phyloP scores from a whole-genome alignment of 2,329 filamentous ascomycete genomes.

The Clarireedia hainanense region DNA sequence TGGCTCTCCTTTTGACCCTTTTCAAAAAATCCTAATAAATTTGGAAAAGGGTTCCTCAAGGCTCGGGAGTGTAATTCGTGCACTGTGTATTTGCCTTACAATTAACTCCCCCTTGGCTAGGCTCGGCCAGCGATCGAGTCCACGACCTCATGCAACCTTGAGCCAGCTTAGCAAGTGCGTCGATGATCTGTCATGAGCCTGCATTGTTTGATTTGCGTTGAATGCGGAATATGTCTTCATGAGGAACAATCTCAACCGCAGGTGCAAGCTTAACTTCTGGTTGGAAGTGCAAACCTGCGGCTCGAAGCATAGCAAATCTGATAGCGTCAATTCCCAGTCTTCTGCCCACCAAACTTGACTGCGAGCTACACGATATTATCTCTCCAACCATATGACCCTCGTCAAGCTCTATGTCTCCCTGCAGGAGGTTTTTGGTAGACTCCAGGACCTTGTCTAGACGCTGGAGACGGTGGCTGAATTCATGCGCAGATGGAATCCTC shows the following conservation, averaged over 20 bases:
- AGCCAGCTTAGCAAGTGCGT: too few relatives aligned
- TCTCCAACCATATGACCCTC: slow-evolving; percentile 44
- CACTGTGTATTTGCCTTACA: too few relatives aligned
- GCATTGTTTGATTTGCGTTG: background rate
- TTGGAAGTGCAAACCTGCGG: slow-evolving; percentile 45
- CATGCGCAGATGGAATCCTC: slow-evolving; percentile 25
- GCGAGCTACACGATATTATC: slow-evolving; percentile 49
- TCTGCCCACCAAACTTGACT: slow-evolving; percentile 38
- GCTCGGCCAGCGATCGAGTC: too few relatives aligned
- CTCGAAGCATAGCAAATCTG: slow-evolving; percentile 55
- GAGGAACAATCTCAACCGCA: slow-evolving; percentile 25
- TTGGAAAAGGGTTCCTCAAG: too few relatives aligned
- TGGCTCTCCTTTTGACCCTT: too few relatives aligned
- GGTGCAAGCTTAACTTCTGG: slow-evolving; percentile 32
- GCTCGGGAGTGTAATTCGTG: too few relatives aligned
- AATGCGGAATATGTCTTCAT: slow-evolving; percentile 21
- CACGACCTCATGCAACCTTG: too few relatives aligned
- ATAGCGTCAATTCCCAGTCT: slow-evolving; percentile 54
- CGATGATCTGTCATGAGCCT: slow-evolving; percentile 12
- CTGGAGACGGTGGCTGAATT: slow-evolving; percentile 29
- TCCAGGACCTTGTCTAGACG: slow-evolving; percentile 34
- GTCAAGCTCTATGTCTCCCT: slow-evolving; percentile 33
- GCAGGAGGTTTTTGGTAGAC: slow-evolving; percentile 33
- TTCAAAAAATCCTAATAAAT: too few relatives aligned
- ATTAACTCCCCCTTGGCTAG: too few relatives aligned